Evolutionary conservation across 495 filamentous ascomycete genomes (phyloP), one percentile per base, ranked within the genome.

Genomic region (Xylaria telfairii): DNA sequence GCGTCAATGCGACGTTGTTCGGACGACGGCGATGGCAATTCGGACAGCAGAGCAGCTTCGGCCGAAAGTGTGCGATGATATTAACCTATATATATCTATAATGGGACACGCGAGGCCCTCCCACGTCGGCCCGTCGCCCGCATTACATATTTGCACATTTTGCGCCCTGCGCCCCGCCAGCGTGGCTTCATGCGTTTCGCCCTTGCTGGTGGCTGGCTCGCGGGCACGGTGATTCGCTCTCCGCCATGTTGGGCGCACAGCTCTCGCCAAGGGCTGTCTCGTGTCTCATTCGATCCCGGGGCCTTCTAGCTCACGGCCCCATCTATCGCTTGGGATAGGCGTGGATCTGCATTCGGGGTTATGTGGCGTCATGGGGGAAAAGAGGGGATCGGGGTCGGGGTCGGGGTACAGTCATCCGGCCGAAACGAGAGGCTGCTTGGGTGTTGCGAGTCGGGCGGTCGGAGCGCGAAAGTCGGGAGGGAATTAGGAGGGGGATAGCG

Each of bases 321-420:
- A 15, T 56, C 53, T 32, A 39, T 59, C 56, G 30, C 0, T 34
- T n/a, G 10, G 2, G 30, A 59, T 37, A n/a, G 2, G 39, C 5
- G 37, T 54, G 15, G 49, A 51, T 51, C 62, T 28, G 28, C 9
- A 3, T 26, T 34, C 44, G 7, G 21, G 13, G 10, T 1, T 46
- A 41, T 19, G 51, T 65, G 51, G 30, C 62, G 44, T 65, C 62
- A 65, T 65, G 62, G 0, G 10, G 19, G 13, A 28, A 21, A 42
- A 34, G 44, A 30, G 61, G 62, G 39, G 21, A 42, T 42, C 62
- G 61, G 61, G 41, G 26, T 65, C 62, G 62, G 62, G 44, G 8
- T 65, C 62, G 62, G 62, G 26, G 17, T 49, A 12, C 12, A 26
- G 59, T 28, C 37, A 42, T 34, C 59, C 59, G 34, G 37, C 59